Conservation (phyloP, 768 basidiomycete species). For the Tricholoma terreum region DNA sequence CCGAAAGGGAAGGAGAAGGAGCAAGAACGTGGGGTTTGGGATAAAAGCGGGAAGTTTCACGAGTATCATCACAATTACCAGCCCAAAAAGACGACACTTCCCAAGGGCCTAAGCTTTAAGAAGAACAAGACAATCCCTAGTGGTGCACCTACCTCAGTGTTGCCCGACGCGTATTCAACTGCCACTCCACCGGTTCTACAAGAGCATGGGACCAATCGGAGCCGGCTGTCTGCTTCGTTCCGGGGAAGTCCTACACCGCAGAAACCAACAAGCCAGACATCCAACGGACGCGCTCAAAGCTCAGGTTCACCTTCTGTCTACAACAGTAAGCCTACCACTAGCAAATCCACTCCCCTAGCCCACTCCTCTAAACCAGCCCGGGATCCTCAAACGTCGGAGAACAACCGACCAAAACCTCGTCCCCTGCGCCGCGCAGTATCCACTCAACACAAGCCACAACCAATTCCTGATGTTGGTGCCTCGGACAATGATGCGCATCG, state of each 20-base stretch:
- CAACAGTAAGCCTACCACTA: not conserved
- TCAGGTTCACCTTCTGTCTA: not conserved
- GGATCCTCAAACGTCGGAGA: not conserved
- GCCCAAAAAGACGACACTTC: not conserved
- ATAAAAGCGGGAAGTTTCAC: not conserved
- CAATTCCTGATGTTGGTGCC: not conserved
- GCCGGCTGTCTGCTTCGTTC: not conserved
- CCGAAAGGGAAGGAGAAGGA: not conserved
- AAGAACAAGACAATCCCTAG: not conserved
- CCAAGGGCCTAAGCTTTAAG: not conserved
- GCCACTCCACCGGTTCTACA: not conserved
- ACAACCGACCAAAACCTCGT: constrained; percentile 16
- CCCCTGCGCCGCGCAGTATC: constrained; percentile 1
- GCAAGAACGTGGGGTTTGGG: not conserved
- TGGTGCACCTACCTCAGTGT: no score
- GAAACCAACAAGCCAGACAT: not conserved
- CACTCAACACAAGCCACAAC: not conserved
- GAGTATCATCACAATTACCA: not conserved
- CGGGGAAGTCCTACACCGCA: not conserved
- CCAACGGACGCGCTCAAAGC: not conserved
- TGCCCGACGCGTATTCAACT: no score
- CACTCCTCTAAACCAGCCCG: not conserved
- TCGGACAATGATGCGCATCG: not conserved
- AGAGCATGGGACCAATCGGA: not conserved
- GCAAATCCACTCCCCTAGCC: not conserved